phyloP scores from a whole-genome alignment of 257 asterid species.

The Penstemon newberryi region DNA sequence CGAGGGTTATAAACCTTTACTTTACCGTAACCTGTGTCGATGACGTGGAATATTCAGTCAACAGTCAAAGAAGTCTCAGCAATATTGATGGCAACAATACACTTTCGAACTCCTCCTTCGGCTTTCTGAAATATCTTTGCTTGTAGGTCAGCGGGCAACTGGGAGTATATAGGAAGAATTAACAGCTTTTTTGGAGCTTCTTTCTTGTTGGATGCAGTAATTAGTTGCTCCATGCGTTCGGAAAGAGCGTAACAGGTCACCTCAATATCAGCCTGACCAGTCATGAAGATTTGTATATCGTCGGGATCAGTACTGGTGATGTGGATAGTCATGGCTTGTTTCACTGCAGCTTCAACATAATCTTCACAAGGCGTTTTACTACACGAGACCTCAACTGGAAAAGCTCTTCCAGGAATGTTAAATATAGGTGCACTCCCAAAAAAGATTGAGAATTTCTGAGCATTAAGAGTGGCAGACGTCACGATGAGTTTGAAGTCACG shows the following conservation, averaged over 20 bases:
- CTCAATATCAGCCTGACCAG: slow-evolving; percentile 96
- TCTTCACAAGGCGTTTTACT: slow-evolving; percentile 91
- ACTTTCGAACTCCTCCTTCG: slow-evolving; percentile 89
- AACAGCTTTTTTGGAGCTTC: slow-evolving; percentile 66
- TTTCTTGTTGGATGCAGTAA: slow-evolving; percentile 49
- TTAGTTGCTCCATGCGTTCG: slow-evolving; percentile 80
- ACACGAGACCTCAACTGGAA: slow-evolving; percentile 69
- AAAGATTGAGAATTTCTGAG: slow-evolving; percentile 76
- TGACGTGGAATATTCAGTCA: slow-evolving; percentile 82
- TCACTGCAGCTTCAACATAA: slow-evolving; percentile 92
- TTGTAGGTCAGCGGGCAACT: slow-evolving; percentile 91
- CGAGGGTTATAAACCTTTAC: slow-evolving; percentile 92
- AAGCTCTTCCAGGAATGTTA: slow-evolving; percentile 91
- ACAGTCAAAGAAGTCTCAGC: slow-evolving; percentile 94
- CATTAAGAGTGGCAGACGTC: slow-evolving; percentile 91
- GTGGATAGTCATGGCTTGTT: slow-evolving; percentile 87
- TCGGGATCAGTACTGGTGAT: slow-evolving; percentile 77
- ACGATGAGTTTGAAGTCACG: slow-evolving; percentile 94
- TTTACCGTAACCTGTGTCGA: slow-evolving; percentile 84
- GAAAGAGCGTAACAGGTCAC: slow-evolving; percentile 85
- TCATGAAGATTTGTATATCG: slow-evolving; percentile 91
- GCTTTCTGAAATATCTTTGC: slow-evolving; percentile 88
- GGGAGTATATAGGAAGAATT: slow-evolving; percentile 92
- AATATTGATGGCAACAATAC: slow-evolving; percentile 88
- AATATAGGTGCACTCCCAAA: slow-evolving; percentile 91